phyloP scores from a whole-genome alignment of 495 filamentous ascomycete species.

The Chaetomidium leptoderma region DNA sequence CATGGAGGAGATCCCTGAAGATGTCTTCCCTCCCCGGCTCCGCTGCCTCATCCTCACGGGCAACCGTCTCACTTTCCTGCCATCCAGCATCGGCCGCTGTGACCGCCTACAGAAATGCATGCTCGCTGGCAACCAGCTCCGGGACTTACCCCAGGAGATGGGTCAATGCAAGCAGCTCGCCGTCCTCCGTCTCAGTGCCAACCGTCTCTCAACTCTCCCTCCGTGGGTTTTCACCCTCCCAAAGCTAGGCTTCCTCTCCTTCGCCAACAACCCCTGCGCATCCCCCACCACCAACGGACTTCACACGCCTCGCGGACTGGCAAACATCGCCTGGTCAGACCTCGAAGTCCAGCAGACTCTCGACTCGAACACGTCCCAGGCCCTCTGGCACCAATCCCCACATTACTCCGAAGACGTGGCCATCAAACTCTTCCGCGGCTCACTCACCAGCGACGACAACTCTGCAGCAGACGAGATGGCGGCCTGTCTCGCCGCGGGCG shows the following conservation, averaged over 20 bases:
- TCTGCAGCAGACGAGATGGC: conserved; percentile 44
- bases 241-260: conserved; percentile 43
- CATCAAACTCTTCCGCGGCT: conserved; percentile 44
- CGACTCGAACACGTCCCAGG: conserved; percentile 38
- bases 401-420: conserved; percentile 38
- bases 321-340: conserved; percentile 37
- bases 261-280: conserved; percentile 44
- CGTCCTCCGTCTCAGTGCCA: conserved; percentile 40
- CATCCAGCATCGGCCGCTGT: conserved; percentile 39
- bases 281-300: conserved; percentile 19
- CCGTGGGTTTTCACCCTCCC: conserved; percentile 42
- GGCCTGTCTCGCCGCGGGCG: conserved; percentile 40
- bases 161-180: conserved; percentile 39
- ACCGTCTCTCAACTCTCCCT: conserved; percentile 36
- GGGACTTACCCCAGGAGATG: conserved; percentile 37
- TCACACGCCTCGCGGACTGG: conserved; percentile 24
- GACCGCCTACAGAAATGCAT: conserved; percentile 41
- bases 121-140: conserved; percentile 41
- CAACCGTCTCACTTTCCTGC: conserved; percentile 37
- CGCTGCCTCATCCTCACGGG: conserved; percentile 45
- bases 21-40: conserved; percentile 37
- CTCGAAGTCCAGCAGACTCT: conserved; percentile 35
- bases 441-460: conserved; percentile 37
- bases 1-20: conserved; percentile 41
- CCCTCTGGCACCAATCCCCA: conserved; percentile 29